These are phyloP conservation scores for Kluyveromyces sp. DNA, from an alignment of 1,139 yeast species.

Conservation along the genomic window DNA sequence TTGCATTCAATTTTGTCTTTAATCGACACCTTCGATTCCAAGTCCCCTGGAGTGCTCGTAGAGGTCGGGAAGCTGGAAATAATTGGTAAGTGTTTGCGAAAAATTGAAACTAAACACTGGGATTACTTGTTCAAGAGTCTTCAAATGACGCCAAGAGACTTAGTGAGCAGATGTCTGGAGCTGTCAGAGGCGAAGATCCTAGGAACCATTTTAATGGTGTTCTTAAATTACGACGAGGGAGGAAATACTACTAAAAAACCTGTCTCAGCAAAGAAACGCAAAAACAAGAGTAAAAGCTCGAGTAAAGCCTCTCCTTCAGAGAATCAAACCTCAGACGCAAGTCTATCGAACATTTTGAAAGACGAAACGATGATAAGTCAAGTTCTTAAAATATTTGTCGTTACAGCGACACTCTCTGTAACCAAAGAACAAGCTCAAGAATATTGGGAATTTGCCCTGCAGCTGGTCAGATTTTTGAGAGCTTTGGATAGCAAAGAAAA, in stretches of 20 bases:
- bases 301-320: neutral
- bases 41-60: constrained; percentile 8
- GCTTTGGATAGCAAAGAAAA: constrained; percentile 35
- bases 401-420: constrained; percentile 27
- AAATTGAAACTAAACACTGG: constrained; percentile 64
- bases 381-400: constrained; percentile 37
- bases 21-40: constrained; percentile 24
- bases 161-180: constrained; percentile 35
- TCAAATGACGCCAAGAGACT: constrained; percentile 36
- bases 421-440: constrained; percentile 36
- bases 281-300: neutral
- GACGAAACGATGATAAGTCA: constrained; percentile 37
- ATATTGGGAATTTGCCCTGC: constrained; percentile 44
- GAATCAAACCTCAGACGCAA: neutral
- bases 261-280: neutral
- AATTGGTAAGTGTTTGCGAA: constrained; percentile 53
- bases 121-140: constrained; percentile 40
- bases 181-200: constrained; percentile 38
- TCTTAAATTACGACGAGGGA: constrained; percentile 37
- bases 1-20: constrained; percentile 45
- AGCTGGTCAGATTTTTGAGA: constrained; percentile 41
- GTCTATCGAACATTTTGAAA: constrained; percentile 16
- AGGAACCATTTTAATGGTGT: constrained; percentile 41
- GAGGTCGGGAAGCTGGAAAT: constrained; percentile 39
- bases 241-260: neutral